phyloP scores from a whole-genome alignment of 352 stramenopile species.

The Globisporangium nodosum region DNA sequence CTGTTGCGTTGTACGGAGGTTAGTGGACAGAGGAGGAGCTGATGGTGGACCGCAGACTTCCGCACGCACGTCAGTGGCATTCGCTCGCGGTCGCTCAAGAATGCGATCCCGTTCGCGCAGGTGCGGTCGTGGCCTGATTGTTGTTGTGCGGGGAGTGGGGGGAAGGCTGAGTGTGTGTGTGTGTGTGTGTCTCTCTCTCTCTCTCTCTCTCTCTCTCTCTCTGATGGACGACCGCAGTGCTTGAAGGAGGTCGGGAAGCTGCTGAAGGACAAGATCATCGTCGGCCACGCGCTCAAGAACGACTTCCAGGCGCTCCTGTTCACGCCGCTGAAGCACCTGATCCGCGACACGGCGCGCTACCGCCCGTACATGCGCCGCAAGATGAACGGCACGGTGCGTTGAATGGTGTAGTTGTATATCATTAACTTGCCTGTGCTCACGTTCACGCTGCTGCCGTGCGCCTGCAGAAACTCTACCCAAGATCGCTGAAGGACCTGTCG shows the following conservation, averaged over 20 bases:
- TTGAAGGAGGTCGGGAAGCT: slow-evolving; percentile 80
- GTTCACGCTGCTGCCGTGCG: neutral
- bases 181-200: neutral
- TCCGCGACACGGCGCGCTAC: slow-evolving; percentile 81
- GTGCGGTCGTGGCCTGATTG: slow-evolving; percentile 6
- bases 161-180: neutral
- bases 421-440: too few species aligned
- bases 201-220: neutral
- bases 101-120: slow-evolving; percentile 71
- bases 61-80: slow-evolving; percentile 85
- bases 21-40: neutral
- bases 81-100: slow-evolving; percentile 51
- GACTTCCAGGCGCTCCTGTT: slow-evolving; percentile 88
- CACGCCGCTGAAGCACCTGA: slow-evolving; percentile 67
- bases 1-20: neutral
- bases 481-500: slow-evolving; percentile 73
- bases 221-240: slow-evolving; percentile 30
- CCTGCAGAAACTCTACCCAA: slow-evolving; percentile 79
- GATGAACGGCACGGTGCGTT: slow-evolving; percentile 72
- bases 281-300: slow-evolving; percentile 80
- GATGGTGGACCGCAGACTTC: slow-evolving; percentile 38
- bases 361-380: slow-evolving; percentile 84
- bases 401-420: neutral
- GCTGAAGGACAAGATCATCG: slow-evolving; percentile 74
- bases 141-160: neutral